Conservation (phyloP, 768 basidiomycete genomes). For the Hemileccinum rubropunctum region DNA sequence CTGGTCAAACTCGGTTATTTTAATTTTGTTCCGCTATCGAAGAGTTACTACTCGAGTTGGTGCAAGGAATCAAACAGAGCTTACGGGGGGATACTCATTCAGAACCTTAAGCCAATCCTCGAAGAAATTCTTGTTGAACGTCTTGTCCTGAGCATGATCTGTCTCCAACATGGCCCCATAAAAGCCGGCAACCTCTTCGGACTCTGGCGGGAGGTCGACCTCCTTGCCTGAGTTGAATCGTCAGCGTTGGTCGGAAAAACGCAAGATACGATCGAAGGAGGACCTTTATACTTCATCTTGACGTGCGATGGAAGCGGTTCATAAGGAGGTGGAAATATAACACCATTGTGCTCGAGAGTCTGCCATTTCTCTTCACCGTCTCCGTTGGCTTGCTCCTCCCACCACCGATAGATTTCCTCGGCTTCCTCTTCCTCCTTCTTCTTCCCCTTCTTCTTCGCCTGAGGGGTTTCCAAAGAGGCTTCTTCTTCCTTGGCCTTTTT, state of each 20-base stretch:
- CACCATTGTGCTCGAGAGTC: constrained; percentile 92
- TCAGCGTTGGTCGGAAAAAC: constrained; percentile 14
- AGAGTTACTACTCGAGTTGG: constrained; percentile 9
- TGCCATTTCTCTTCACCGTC: constrained; percentile 88
- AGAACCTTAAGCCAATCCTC: constrained; percentile 81
- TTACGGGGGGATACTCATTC: constrained; percentile 78
- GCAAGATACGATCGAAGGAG: constrained; percentile 23
- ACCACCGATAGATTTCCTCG: constrained; percentile 81
- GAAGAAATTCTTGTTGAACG: constrained; percentile 96
- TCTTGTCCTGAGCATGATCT: constrained; percentile 84
- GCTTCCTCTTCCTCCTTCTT: constrained; percentile 56
- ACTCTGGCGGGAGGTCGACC: constrained; percentile 74
- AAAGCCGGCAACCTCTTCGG: constrained; percentile 97
- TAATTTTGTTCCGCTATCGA: constrained; percentile 62
- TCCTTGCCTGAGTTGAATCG: constrained; percentile 55
- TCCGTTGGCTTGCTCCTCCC: constrained; percentile 73
- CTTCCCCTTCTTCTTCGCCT: constrained; percentile 54
- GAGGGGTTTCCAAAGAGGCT: constrained; percentile 39
- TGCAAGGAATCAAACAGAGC: constrained; percentile 29
- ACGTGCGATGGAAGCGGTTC: constrained; percentile 76
- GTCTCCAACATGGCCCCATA: constrained; percentile 91
- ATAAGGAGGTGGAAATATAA: constrained; percentile 95
- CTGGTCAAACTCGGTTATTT: constrained; percentile 69
- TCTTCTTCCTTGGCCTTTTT: constrained; percentile 57
- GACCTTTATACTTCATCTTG: constrained; percentile 96